A percentile compares a stretch with the other conserved stretches of the same genome.
phyloP scores from a whole-genome alignment of 345 rosid genomes.

The Bruguiera gymnorhiza region DNA sequence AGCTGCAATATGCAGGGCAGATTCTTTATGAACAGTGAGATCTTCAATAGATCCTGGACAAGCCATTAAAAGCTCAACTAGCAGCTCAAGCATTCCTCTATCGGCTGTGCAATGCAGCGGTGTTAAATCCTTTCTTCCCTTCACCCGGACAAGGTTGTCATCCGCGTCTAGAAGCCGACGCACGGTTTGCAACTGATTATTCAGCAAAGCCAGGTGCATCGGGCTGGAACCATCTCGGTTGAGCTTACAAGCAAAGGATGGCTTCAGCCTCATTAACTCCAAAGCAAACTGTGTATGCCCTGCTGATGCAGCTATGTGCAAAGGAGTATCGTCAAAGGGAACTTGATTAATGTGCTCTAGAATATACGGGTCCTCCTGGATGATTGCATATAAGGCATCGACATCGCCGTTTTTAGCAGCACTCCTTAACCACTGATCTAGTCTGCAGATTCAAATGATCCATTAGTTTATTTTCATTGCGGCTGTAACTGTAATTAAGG shows the following conservation, averaged over 20 bases:
- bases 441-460: too few species aligned
- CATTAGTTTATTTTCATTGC: too few species aligned
- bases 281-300: slow-evolving; percentile 10
- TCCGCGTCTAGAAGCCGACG: slow-evolving; percentile 6
- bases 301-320: slow-evolving; percentile 31
- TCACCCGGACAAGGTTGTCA: slow-evolving; percentile 15
- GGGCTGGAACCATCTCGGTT: slow-evolving; percentile 23
- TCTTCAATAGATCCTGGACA: slow-evolving; percentile 24
- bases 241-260: slow-evolving; percentile 33
- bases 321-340: slow-evolving; percentile 36
- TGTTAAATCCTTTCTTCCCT: slow-evolving; percentile 25
- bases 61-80: neutral
- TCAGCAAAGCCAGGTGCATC: neutral
- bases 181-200: neutral
- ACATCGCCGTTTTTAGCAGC: slow-evolving; percentile 24
- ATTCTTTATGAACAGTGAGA: slow-evolving; percentile 25
- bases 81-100: neutral
- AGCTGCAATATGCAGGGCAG: slow-evolving; percentile 21
- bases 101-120: slow-evolving; percentile 9
- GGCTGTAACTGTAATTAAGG: too few species aligned
- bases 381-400: slow-evolving; percentile 20
- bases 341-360: slow-evolving; percentile 12
- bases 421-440: neutral
- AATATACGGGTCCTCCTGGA: slow-evolving; percentile 19
- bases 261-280: slow-evolving; percentile 34